Evolutionary conservation across 2,329 filamentous ascomycete genomes (phyloP).

Genomic region (Fusarium sp.): DNA sequence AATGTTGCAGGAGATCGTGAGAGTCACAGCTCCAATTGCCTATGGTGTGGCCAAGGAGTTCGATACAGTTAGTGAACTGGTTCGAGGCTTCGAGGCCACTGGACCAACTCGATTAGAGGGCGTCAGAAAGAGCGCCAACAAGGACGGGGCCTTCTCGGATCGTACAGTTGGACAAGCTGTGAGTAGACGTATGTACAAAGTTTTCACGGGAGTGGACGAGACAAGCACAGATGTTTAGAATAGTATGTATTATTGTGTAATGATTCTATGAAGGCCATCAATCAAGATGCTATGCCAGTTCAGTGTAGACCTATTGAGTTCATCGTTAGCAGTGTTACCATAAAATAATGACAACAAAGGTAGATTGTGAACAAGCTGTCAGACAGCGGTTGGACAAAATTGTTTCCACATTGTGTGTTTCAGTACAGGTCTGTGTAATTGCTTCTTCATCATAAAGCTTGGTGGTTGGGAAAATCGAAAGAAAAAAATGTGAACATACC

Average conservation of each 20-base stretch:
- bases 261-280: slow-evolving; percentile 11
- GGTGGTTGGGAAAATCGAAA: slow-evolving; percentile 19
- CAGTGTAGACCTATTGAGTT: slow-evolving; percentile 24
- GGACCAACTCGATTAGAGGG: slow-evolving; percentile 74
- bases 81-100: slow-evolving; percentile 67
- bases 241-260: slow-evolving; percentile 23
- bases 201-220: slow-evolving; percentile 70
- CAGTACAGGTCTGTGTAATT: slow-evolving; percentile 88
- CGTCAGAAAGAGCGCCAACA: slow-evolving; percentile 69
- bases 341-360: slow-evolving; percentile 43
- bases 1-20: slow-evolving; percentile 81
- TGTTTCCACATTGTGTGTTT: slow-evolving; percentile 75
- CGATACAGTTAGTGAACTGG: slow-evolving; percentile 67
- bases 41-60: slow-evolving; percentile 75
- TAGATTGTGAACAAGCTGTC: slow-evolving; percentile 57
- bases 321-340: slow-evolving; percentile 43
- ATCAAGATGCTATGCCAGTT: slow-evolving; percentile 10
- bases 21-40: slow-evolving; percentile 79
- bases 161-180: slow-evolving; percentile 68
- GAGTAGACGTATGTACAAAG: slow-evolving; percentile 69
- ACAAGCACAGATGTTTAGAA: slow-evolving; percentile 64
- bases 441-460: slow-evolving; percentile 74
- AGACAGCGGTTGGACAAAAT: slow-evolving; percentile 88
- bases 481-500: slow-evolving; percentile 55
- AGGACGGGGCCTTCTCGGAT: slow-evolving; percentile 68